Evolutionary conservation across 257 asterid species (phyloP).

Genomic region (Rehmannia glutinosa): DNA sequence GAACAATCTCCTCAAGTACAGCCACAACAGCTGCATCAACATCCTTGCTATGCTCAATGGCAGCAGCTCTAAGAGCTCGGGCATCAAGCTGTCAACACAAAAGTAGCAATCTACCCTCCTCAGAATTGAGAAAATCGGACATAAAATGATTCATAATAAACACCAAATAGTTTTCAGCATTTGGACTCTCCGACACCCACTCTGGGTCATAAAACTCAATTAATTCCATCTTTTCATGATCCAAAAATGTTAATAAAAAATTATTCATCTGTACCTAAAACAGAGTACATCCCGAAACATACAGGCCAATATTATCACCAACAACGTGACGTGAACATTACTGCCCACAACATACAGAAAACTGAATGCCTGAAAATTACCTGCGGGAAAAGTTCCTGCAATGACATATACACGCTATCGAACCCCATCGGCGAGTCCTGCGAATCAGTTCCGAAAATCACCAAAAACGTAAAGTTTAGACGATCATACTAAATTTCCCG

Average conservation of each 20-base stretch:
- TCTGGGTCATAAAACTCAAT: background rate
- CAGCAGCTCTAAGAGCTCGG: constrained; percentile 76
- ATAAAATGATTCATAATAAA: background rate
- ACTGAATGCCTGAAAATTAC: constrained; percentile 21
- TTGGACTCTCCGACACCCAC: no score
- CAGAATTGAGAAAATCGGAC: background rate
- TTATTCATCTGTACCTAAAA: no score
- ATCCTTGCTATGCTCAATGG: constrained; percentile 75
- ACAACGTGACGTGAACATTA: background rate
- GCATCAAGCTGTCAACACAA: constrained; percentile 53
- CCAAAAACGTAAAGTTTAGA: background rate
- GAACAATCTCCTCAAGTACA: constrained; percentile 67
- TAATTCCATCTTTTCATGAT: background rate
- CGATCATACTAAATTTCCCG: background rate
- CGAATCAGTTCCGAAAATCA: constrained; percentile 18
- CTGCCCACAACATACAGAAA: background rate
- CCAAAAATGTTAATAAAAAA: no score
- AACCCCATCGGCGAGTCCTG: constrained; percentile 25
- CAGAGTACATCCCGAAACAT: no score
- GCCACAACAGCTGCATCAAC: constrained; percentile 58
- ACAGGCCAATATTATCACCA: background rate
- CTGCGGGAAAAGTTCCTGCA: constrained; percentile 43
- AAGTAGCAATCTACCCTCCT: background rate
- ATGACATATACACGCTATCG: constrained; percentile 19
- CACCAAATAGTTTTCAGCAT: background rate